These are phyloP conservation scores for Entamoeba dispar DNA, from an alignment of 208 protist genomes.

Conservation along the genomic window DNA sequence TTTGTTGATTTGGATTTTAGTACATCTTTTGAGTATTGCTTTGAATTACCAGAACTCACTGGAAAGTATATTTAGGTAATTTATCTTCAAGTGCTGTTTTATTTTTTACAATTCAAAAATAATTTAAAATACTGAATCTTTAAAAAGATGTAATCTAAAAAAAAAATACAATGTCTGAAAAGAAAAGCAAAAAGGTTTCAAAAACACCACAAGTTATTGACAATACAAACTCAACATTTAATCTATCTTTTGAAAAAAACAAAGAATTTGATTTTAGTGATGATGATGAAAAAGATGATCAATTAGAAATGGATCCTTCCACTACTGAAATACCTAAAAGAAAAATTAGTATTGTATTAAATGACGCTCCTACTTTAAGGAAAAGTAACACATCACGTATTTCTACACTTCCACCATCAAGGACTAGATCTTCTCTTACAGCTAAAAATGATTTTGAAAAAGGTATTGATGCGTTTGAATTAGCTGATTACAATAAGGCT, in stretches of 20 bases:
- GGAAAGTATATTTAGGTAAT: background rate
- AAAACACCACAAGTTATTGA: too few species aligned
- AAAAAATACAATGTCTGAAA: too few species aligned
- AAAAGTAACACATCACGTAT: background rate
- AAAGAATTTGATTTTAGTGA: too few species aligned
- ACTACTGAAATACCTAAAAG: background rate
- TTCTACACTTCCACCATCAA: background rate
- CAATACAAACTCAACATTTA: too few species aligned
- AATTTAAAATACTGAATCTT: too few species aligned
- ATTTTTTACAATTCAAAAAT: too few species aligned
- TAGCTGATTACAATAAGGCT: background rate
- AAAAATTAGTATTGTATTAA: background rate
- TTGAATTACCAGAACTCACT: background rate
- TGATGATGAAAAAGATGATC: too few species aligned
- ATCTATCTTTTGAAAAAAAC: too few species aligned
- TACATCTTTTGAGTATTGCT: background rate
- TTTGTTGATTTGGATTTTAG: background rate
- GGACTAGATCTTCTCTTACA: background rate
- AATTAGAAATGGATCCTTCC: too few species aligned
- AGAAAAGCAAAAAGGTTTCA: too few species aligned
- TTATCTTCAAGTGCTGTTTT: too few species aligned
- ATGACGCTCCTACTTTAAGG: background rate
- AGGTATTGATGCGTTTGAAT: background rate
- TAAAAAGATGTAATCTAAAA: too few species aligned
- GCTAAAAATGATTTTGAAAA: background rate